phyloP scores from a whole-genome alignment of 2,329 filamentous ascomycete genomes.

The Stagonosporopsis rhizophila region DNA sequence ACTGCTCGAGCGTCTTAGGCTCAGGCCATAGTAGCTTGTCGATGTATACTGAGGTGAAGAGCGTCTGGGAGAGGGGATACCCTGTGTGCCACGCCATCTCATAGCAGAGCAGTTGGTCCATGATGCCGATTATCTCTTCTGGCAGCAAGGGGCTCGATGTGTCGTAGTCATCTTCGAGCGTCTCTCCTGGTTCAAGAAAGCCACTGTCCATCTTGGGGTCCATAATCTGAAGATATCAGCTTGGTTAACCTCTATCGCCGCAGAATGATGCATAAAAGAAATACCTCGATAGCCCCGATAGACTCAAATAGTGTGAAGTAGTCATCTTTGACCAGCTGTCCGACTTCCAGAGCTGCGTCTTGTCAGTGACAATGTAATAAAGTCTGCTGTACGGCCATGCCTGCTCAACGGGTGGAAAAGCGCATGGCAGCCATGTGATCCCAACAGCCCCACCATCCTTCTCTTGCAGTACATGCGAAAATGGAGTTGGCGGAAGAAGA shows the following conservation, averaged over 20 bases:
- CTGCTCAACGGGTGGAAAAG: background rate
- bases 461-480: constrained; percentile 2
- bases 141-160: constrained; percentile 71
- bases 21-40: constrained; percentile 79
- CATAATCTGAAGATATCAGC: constrained; percentile 75
- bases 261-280: background rate
- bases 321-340: constrained; percentile 91
- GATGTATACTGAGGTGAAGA: constrained; percentile 92
- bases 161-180: constrained; percentile 84
- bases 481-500: background rate
- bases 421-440: constrained; percentile 14
- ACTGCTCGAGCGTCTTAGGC: constrained; percentile 68
- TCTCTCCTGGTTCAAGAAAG: constrained; percentile 76
- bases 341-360: constrained; percentile 71
- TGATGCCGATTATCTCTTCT: constrained; percentile 86
- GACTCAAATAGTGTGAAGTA: constrained; percentile 94
- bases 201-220: constrained; percentile 99
- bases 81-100: constrained; percentile 98
- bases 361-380: constrained; percentile 21
- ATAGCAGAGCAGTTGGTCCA: constrained; percentile 88
- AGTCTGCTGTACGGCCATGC: background rate
- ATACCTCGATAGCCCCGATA: constrained; percentile 81
- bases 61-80: constrained; percentile 92
- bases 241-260: background rate
- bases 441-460: constrained; percentile 26